A percentile compares a stretch with the other conserved stretches of the same genome.
Conservation (phyloP, 345 rosid species). For the Carallia pectinifolia region DNA sequence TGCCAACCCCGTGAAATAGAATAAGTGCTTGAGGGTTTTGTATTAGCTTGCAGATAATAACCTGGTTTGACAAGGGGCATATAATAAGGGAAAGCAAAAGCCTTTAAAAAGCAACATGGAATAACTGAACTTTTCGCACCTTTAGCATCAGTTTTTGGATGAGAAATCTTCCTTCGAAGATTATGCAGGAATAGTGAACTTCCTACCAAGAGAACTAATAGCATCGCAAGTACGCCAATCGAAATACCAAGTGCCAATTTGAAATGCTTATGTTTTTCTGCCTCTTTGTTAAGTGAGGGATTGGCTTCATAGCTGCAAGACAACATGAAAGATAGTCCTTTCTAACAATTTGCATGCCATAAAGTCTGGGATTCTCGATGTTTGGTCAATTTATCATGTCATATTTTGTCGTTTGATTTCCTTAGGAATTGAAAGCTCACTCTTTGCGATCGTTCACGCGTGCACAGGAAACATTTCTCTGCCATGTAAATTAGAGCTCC, state of each 20-base stretch:
- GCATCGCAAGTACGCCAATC: slow-evolving; percentile 47
- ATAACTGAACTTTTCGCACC: slow-evolving; percentile 34
- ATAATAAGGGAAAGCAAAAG: slow-evolving; percentile 1
- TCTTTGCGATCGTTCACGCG: too few relatives aligned
- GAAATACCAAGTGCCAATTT: slow-evolving; percentile 60
- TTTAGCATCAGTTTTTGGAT: slow-evolving; percentile 41
- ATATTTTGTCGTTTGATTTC: too few relatives aligned
- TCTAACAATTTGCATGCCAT: slow-evolving; percentile 6
- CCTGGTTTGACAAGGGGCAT: slow-evolving; percentile 37
- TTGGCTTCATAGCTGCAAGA: slow-evolving; percentile 61
- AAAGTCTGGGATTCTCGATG: background rate
- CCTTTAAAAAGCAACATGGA: slow-evolving; percentile 1
- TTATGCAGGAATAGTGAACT: slow-evolving; percentile 38
- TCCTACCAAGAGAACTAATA: slow-evolving; percentile 55
- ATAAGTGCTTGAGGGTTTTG: slow-evolving; percentile 49
- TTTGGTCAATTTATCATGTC: background rate
- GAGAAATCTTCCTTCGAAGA: slow-evolving; percentile 33
- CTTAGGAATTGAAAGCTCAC: too few relatives aligned
- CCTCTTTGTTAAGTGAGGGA: slow-evolving; percentile 53
- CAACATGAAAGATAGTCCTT: slow-evolving; percentile 5
- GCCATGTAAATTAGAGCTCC: too few relatives aligned
- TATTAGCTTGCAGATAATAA: slow-evolving; percentile 40
- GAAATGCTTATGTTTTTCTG: slow-evolving; percentile 39
- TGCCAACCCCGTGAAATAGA: slow-evolving; percentile 62
- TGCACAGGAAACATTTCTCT: too few relatives aligned